A percentile compares a stretch with the other conserved stretches of the same genome.
Evolutionary conservation across 2,329 filamentous ascomycete genomes (phyloP).

Genomic region (Diaporthe nobilis): DNA sequence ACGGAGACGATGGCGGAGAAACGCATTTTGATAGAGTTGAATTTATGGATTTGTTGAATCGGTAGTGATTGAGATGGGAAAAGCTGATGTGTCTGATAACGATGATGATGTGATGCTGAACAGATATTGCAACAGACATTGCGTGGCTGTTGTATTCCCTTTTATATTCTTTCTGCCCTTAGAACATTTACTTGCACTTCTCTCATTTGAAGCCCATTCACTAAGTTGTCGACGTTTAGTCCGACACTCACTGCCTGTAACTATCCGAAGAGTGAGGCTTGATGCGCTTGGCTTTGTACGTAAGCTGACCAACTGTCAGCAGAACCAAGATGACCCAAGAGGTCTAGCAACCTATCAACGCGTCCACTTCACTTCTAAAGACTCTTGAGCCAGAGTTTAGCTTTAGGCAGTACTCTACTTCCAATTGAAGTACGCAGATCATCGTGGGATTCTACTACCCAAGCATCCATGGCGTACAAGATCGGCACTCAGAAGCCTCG

Average conservation of each 20-base stretch:
- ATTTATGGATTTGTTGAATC: too few species aligned
- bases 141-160: not conserved
- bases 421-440: not conserved
- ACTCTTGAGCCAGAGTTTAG: not conserved
- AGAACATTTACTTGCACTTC: not conserved
- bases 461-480: not conserved
- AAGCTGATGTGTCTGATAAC: not conserved
- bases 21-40: not conserved
- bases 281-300: not conserved
- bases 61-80: too few species aligned
- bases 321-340: not conserved
- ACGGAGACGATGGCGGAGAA: slow-evolving; percentile 16
- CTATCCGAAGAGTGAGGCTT: not conserved
- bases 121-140: not conserved
- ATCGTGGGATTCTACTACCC: not conserved
- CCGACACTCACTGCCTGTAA: not conserved
- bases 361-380: not conserved
- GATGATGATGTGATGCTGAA: slow-evolving; percentile 12
- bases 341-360: not conserved
- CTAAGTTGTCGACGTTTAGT: not conserved
- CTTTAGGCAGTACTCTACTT: not conserved
- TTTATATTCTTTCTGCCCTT: not conserved
- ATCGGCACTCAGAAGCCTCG: not conserved
- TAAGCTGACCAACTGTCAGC: slow-evolving; percentile 21
- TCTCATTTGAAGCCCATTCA: not conserved